These are phyloP conservation scores for Botrytis deweyae DNA, from an alignment of 2,329 filamentous ascomycete genomes.

Conservation along the genomic window DNA sequence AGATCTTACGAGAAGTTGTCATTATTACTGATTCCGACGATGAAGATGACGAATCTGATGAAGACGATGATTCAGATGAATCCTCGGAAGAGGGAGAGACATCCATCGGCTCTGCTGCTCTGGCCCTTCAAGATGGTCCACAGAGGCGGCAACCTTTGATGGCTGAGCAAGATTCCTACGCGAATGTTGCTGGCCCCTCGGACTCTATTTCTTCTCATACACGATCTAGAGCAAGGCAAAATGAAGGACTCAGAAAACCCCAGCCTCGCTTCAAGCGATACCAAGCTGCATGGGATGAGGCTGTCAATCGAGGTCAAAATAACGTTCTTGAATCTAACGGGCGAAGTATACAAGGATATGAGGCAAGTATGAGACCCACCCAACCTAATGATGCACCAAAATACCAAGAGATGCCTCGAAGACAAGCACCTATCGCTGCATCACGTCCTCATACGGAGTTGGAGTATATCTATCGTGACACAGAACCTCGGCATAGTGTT, in stretches of 20 bases:
- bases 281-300: slow-evolving; percentile 40
- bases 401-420: background rate
- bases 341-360: slow-evolving; percentile 7
- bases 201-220: slow-evolving; percentile 3
- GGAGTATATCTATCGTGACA: slow-evolving; percentile 1
- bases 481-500: slow-evolving; percentile 7
- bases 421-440: background rate
- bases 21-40: slow-evolving; percentile 50
- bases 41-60: slow-evolving; percentile 24
- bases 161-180: background rate
- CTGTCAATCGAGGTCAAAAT: slow-evolving; percentile 33
- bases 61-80: slow-evolving; percentile 26
- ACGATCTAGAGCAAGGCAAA: slow-evolving; percentile 7
- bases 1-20: slow-evolving; percentile 65
- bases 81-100: slow-evolving; percentile 29
- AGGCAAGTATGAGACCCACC: slow-evolving; percentile 21
- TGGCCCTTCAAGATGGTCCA: slow-evolving; percentile 23
- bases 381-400: background rate
- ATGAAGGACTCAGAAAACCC: slow-evolving; percentile 23
- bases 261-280: slow-evolving; percentile 40
- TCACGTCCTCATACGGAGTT: background rate
- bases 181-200: background rate
- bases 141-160: slow-evolving; percentile 12
- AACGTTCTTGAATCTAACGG: background rate
- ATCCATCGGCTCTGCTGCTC: slow-evolving; percentile 26